Percentiles rank a stretch among this genome's conserved stretches.
These are phyloP conservation scores for Ehretia macrophylla DNA, from an alignment of 257 asterid genomes.

Conservation along the genomic window DNA sequence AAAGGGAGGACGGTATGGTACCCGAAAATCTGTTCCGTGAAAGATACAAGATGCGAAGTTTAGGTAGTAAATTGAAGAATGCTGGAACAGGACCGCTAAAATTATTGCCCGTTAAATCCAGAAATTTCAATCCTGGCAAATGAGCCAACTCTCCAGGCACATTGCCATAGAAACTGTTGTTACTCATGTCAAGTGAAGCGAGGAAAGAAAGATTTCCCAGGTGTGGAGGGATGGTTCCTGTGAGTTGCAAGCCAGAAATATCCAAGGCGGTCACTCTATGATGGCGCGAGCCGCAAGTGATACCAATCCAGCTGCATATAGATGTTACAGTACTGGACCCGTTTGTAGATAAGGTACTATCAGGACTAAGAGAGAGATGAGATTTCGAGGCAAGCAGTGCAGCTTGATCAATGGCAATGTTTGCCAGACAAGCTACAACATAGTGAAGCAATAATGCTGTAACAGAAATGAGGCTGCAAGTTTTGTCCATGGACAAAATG, in stretches of 20 bases:
- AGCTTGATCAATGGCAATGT: too few relatives aligned
- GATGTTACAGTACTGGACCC: not conserved
- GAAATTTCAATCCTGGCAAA: not conserved
- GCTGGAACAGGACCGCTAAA: not conserved
- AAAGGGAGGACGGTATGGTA: not conserved
- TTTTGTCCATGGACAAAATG: too few relatives aligned
- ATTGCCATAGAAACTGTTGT: constrained; percentile 12
- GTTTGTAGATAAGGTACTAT: too few relatives aligned
- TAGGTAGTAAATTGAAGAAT: not conserved
- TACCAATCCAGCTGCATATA: constrained; percentile 35
- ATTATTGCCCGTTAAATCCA: not conserved
- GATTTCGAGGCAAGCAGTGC: too few relatives aligned
- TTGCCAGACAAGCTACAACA: too few relatives aligned
- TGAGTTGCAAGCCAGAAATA: constrained; percentile 21
- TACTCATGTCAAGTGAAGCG: constrained; percentile 17
- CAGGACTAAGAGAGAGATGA: too few relatives aligned
- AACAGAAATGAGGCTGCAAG: too few relatives aligned
- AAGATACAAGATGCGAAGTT: constrained; percentile 1
- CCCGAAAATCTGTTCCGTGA: constrained; percentile 39
- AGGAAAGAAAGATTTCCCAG: constrained; percentile 40
- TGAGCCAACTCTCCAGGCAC: constrained; percentile 19
- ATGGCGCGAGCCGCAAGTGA: constrained; percentile 13
- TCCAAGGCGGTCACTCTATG: constrained; percentile 26
- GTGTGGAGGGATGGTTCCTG: constrained; percentile 24
- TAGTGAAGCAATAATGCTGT: too few relatives aligned